Conservation (phyloP, 1,284 basidiomycete genomes). For the Phlebopus sp. region DNA sequence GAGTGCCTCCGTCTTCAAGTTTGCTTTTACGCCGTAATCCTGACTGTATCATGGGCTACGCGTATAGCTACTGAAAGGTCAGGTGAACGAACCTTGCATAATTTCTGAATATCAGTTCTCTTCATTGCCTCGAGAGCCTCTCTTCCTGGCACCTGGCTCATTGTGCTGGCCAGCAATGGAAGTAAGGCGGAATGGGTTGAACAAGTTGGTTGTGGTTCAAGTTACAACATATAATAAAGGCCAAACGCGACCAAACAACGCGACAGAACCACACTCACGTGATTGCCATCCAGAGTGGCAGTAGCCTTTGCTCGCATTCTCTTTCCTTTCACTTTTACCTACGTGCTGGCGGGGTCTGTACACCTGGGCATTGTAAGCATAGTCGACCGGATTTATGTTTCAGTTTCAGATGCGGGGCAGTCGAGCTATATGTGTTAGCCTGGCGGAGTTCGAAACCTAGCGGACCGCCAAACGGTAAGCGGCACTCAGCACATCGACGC, state of each 20-base stretch:
- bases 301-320: too few relatives aligned
- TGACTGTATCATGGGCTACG: slow-evolving; percentile 33
- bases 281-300: slow-evolving; percentile 16
- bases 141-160: slow-evolving; percentile 52
- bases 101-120: slow-evolving; percentile 64
- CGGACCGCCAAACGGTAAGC: too few relatives aligned
- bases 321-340: too few relatives aligned
- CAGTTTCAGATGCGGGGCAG: too few relatives aligned
- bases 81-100: slow-evolving; percentile 57
- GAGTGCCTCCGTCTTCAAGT: slow-evolving; percentile 72
- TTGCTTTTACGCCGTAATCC: slow-evolving; percentile 76
- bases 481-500: too few relatives aligned
- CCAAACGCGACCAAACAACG: slow-evolving; percentile 47
- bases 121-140: slow-evolving; percentile 61
- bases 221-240: slow-evolving; percentile 36
- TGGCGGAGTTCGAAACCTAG: too few relatives aligned
- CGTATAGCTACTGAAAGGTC: slow-evolving; percentile 10
- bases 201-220: slow-evolving; percentile 39
- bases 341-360: too few relatives aligned
- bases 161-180: slow-evolving; percentile 22
- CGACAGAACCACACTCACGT: slow-evolving; percentile 42
- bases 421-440: too few relatives aligned
- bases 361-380: too few relatives aligned
- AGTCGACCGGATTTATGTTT: too few relatives aligned
- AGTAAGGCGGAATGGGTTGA: slow-evolving; percentile 16